Evolutionary conservation across 2,329 filamentous ascomycete species (phyloP), one percentile per base, ranked within the genome.

Genomic region (Sporothrix phasma): DNA sequence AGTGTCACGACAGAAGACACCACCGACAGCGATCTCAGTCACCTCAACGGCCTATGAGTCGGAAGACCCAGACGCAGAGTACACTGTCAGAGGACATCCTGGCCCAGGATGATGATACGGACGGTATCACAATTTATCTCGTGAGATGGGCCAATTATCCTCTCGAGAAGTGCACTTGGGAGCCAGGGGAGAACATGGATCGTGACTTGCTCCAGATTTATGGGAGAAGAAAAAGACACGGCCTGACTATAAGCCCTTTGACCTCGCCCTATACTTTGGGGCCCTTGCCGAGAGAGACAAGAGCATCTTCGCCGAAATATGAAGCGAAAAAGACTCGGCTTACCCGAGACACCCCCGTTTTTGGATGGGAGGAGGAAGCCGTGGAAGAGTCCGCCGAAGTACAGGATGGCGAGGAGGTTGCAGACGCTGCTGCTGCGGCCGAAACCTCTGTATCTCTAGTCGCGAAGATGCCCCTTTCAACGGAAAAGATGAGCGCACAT

Each of bases 121-220:
- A 75, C 4, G 74, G 73, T 5, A 70, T 71, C 17, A 73, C 70
- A 31, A 69, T 75, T 26, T 90, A 84, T 70, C 78, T 91, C 1
- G 80, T 89, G 24, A 80, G 83, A 65, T 91, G 88, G 88, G 75
- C 77, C 29, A 80, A 76, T 1, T 92, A 87, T 69, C 76, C 78
- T 1, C 66, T 85, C 5, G 72, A 83, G n/a, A 73, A 81, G 64
- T 78, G 79, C 63, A 85, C 83, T 0, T 85, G 82, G 82, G 82
- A 85, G 67, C 80, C 82, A 0, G 67, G 70, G 10, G 71, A 75
- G 5, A 73, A 82, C 63, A 69, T 84, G 3, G 73, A 72, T 0
- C 66, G 71, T 2, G 73, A 73, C 0, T 71, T 83, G 5, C 69
- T 78, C 3, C 59, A 2, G 65, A 69, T 0, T 70, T 75, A 2